Evolutionary conservation across 139 green algal genomes (phyloP), one percentile per base, ranked within the genome.

Genomic region (Astrephomene gubernaculifera): DNA sequence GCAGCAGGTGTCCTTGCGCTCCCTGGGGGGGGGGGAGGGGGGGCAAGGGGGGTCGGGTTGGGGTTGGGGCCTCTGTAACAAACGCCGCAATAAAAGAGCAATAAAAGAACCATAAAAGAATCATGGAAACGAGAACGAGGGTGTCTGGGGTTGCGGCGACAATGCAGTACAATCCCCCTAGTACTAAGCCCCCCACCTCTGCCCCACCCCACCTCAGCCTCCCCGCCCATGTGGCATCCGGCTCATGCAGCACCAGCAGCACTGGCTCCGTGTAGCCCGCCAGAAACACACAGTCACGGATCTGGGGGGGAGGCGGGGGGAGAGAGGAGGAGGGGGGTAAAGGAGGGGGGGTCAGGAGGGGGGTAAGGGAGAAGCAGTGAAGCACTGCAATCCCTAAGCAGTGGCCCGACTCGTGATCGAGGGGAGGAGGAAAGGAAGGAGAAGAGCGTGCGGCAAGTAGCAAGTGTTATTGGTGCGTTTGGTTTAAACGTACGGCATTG

Each of bases 261-360:
- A 96, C 93, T 0, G 97, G 96, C 89, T 99, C 96, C 43, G 87
- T 96, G 88, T 97, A 98, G 27, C 96, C 95, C 79, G 98, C 94
- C 60, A 99, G 91, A 79, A 98, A 98, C 1, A 87, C 90, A 0
- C 89, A 88, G 82, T 97, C 93, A 24, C 91, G 85, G 24, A 97
- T 94, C 83, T 95, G 63, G 2, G 33, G 60, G 43, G 12, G 39
- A 24, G 4, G 2, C 25, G 14, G 64, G 24, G 73, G 19, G 36
- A 25, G n/a, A n/a, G 61, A 6, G n/a, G 61, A 24, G 6, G 61
- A 21, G n/a, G 4, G n/a, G 61, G 29, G 29, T 6, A 8, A 41
- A 24, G 8, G 5, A 8, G 4, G 5, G 61, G 24, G 4, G 61
- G 61, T 41, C 14, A 65, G 57, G n/a, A 65, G 57, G 57, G 17